These are phyloP conservation scores for Umbellularia californica DNA, from an alignment of 164 flowering plant genomes.

Conservation along the genomic window DNA sequence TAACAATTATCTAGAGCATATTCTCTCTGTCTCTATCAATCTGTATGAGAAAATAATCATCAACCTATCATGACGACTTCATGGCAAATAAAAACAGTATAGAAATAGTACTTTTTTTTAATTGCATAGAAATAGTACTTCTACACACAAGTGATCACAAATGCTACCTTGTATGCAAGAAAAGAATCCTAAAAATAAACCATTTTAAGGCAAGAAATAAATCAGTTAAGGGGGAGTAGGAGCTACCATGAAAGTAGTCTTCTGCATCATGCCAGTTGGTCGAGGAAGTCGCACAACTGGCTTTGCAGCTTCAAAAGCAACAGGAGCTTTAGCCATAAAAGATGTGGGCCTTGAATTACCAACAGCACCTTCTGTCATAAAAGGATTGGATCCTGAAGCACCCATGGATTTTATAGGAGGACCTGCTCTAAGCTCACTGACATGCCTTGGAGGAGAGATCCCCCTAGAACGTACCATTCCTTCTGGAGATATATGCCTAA, in stretches of 20 bases:
- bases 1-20: too few relatives aligned
- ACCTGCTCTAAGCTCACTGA: conserved; percentile 31
- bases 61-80: background rate
- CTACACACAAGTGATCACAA: background rate
- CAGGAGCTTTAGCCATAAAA: conserved; percentile 28
- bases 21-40: too few relatives aligned
- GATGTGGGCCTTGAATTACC: conserved; percentile 39
- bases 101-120: too few relatives aligned
- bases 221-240: background rate
- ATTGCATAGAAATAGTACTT: too few relatives aligned
- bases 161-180: background rate
- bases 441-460: conserved; percentile 42
- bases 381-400: conserved; percentile 38
- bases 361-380: conserved; percentile 32
- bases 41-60: background rate
- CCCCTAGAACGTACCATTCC: conserved; percentile 43
- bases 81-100: too few relatives aligned
- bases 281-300: conserved; percentile 31
- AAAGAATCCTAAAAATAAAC: background rate
- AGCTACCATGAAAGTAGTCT: conserved; percentile 40
- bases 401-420: conserved; percentile 37
- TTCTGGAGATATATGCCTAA: conserved; percentile 65
- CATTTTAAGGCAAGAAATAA: background rate
- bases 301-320: conserved; percentile 38
- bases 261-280: conserved; percentile 31